Evolutionary conservation across 768 basidiomycete genomes (phyloP).

Genomic region (Pisolithus orientalis): DNA sequence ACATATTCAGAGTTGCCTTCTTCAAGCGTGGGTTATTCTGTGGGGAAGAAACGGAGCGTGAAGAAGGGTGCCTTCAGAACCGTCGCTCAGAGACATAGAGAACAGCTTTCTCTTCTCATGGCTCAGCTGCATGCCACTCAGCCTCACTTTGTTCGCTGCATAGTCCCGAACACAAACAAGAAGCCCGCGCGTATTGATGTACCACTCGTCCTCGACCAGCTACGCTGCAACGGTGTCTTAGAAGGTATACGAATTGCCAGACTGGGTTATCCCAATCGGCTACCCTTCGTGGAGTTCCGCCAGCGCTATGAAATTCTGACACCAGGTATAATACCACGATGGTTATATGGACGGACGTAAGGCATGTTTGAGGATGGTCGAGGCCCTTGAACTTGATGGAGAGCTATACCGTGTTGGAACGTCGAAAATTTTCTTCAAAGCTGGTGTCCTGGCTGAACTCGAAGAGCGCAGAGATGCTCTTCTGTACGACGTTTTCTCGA

Average conservation of each 20-base stretch:
- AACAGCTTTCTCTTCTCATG: constrained; percentile 91
- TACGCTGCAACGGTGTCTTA: constrained; percentile 97
- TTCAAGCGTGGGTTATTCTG: constrained; percentile 32
- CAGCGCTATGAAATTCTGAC: constrained; percentile 95
- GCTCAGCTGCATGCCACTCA: constrained; percentile 86
- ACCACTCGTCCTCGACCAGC: constrained; percentile 91
- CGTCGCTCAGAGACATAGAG: constrained; percentile 91
- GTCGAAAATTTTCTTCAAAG: constrained; percentile 99
- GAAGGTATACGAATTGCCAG: constrained; percentile 98
- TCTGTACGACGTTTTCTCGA: constrained; percentile 85
- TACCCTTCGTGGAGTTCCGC: constrained; percentile 96
- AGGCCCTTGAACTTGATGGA: constrained; percentile 81
- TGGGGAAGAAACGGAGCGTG: constrained; percentile 62
- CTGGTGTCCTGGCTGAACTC: constrained; percentile 91
- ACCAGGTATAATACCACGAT: constrained; percentile 83
- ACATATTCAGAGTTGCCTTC: constrained; percentile 24
- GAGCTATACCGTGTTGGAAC: constrained; percentile 85
- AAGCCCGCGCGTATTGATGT: constrained; percentile 89
- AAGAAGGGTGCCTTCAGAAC: constrained; percentile 98
- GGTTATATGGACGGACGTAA: constrained; percentile 99
- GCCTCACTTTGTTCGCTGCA: constrained; percentile 97
- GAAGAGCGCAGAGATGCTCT: constrained; percentile 87
- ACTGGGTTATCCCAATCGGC: constrained; percentile 92
- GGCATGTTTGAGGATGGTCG: constrained; percentile 87
- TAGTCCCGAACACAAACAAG: constrained; percentile 91